Conservation (phyloP, 495 filamentous ascomycete species). For the Xylaria cubensis region DNA sequence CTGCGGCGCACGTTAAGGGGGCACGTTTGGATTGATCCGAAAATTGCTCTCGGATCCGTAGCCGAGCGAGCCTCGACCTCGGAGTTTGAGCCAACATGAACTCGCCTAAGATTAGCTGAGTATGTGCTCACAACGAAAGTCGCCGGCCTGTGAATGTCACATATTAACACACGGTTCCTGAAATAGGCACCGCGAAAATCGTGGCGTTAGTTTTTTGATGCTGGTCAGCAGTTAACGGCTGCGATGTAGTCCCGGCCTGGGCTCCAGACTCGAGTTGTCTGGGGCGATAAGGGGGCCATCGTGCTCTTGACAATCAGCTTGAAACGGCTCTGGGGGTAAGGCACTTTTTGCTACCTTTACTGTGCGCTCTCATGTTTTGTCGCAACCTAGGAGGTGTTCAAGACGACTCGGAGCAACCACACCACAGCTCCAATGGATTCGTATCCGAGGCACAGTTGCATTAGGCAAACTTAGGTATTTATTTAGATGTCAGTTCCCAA, state of each 20-base stretch:
- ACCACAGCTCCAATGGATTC: slow-evolving; percentile 3
- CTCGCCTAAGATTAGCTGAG: background rate
- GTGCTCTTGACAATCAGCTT: slow-evolving; percentile 6
- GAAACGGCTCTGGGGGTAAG: slow-evolving; percentile 17
- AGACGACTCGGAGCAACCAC: slow-evolving; percentile 2
- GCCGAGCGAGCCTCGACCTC: background rate
- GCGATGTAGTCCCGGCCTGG: background rate
- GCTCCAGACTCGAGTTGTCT: background rate
- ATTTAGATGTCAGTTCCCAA: background rate
- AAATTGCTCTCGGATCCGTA: slow-evolving; percentile 6
- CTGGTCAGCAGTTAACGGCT: slow-evolving; percentile 6
- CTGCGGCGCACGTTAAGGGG: slow-evolving; percentile 2
- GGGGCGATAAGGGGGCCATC: background rate
- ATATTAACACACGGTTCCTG: slow-evolving; percentile 13
- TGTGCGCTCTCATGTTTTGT: slow-evolving; percentile 5
- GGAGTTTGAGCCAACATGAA: background rate
- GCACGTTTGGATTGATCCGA: background rate
- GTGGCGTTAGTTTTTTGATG: slow-evolving; percentile 11
- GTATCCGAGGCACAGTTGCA: slow-evolving; percentile 21
- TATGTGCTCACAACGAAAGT: background rate
- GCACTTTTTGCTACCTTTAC: background rate
- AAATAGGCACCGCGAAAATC: slow-evolving; percentile 2
- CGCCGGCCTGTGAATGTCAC: background rate
- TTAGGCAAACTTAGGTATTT: background rate
- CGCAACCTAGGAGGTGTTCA: slow-evolving; percentile 2